phyloP scores from a whole-genome alignment of 108 stramenopile species.

The Nannochloropsis gaditana region DNA sequence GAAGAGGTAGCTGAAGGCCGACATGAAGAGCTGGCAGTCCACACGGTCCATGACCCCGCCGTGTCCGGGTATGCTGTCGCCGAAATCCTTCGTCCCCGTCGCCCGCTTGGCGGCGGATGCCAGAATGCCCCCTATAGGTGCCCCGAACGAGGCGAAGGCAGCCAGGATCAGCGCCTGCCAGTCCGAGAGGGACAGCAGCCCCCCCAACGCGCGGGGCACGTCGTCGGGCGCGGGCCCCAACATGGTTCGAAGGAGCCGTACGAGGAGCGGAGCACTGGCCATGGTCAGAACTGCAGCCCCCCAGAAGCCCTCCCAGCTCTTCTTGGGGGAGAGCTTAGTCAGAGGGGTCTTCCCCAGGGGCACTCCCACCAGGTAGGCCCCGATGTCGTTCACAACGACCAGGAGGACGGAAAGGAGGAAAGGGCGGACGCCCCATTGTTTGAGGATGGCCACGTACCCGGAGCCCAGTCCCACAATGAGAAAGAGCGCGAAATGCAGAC shows the following conservation, averaged over 20 bases:
- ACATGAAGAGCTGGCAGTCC: conserved; percentile 95
- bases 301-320: conserved; percentile 93
- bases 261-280: conserved; percentile 57
- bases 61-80: conserved; percentile 77
- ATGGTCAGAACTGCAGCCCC: conserved; percentile 75
- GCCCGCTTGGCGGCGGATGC: conserved; percentile 83
- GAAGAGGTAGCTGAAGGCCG: conserved; percentile 35
- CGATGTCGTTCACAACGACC: conserved; percentile 86
- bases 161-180: neutral
- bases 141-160: conserved; percentile 69
- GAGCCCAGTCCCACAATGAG: neutral
- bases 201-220: neutral
- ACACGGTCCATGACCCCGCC: conserved; percentile 92
- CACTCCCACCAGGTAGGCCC: conserved; percentile 74
- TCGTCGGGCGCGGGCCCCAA: neutral
- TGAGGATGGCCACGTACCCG: conserved; percentile 25
- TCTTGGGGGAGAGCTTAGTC: conserved; percentile 68
- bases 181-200: no score
- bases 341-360: conserved; percentile 82
- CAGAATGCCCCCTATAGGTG: conserved; percentile 89
- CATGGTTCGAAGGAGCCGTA: conserved; percentile 63
- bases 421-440: conserved; percentile 56
- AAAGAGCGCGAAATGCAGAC: neutral
- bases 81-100: conserved; percentile 86
- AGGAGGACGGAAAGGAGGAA: conserved; percentile 70